phyloP scores from a whole-genome alignment of 1,284 basidiomycete species.

The Ganoderma lingzhi region DNA sequence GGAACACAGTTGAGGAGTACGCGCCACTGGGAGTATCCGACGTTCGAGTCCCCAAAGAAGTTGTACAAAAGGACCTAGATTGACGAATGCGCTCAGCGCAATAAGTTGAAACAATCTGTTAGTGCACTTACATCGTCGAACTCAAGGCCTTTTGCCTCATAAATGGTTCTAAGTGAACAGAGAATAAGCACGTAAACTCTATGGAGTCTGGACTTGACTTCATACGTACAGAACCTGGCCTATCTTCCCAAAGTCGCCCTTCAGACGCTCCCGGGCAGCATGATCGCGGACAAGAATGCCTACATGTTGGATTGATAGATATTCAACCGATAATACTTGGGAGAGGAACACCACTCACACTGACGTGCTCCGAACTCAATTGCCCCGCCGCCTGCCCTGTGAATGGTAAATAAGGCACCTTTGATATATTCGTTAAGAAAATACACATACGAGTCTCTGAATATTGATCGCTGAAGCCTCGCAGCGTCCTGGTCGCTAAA shows the following conservation, averaged over 20 bases:
- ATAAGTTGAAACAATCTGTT: not conserved
- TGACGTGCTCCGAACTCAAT: constrained; percentile 9
- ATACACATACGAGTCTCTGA: constrained; percentile 50
- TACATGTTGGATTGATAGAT: not conserved
- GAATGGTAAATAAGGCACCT: not conserved
- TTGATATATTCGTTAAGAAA: too few species aligned
- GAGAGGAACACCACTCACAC: not conserved
- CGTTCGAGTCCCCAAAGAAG: constrained; percentile 70
- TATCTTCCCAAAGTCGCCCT: not conserved
- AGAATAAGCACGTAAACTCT: not conserved
- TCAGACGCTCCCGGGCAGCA: not conserved
- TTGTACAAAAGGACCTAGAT: constrained; percentile 71
- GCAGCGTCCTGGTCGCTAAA: constrained; percentile 56
- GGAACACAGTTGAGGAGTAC: constrained; percentile 56
- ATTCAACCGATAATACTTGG: too few species aligned
- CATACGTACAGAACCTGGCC: not conserved
- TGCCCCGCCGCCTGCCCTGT: not conserved
- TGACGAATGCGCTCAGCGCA: not conserved
- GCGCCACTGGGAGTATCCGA: constrained; percentile 61
- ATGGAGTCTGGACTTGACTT: too few species aligned
- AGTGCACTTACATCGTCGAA: constrained; percentile 64
- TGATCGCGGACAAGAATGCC: constrained; percentile 12
- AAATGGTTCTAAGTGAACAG: constrained; percentile 55
- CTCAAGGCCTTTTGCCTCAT: constrained; percentile 78
- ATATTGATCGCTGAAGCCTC: constrained; percentile 62